Evolutionary conservation across 2,329 filamentous ascomycete genomes (phyloP).

Genomic region (Trichophyton rubrum): DNA sequence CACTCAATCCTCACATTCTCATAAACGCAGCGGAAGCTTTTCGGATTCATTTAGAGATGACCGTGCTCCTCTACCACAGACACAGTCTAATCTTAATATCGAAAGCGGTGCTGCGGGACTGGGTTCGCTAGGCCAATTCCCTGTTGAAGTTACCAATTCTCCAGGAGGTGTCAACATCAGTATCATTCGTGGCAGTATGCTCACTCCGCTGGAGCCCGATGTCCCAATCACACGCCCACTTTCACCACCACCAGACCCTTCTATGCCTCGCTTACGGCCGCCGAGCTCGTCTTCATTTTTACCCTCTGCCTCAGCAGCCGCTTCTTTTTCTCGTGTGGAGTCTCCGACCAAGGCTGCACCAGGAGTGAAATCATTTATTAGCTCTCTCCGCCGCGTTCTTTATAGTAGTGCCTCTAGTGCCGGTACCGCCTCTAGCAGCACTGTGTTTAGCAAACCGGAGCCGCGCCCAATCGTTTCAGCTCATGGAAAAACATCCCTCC

Average conservation of each 20-base stretch:
- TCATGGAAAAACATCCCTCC: conserved; percentile 28
- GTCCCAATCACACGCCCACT: conserved; percentile 53
- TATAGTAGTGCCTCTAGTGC: conserved; percentile 43
- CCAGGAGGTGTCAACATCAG: conserved; percentile 30
- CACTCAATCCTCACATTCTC: conserved; percentile 23
- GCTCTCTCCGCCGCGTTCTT: conserved; percentile 70
- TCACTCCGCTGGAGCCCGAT: conserved; percentile 70
- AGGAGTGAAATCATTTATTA: conserved; percentile 74
- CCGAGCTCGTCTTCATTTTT: not conserved
- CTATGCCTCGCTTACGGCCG: conserved; percentile 16
- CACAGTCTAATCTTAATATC: conserved; percentile 34
- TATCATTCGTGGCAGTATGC: conserved; percentile 72
- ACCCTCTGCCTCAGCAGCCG: not conserved
- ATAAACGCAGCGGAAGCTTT: conserved; percentile 79
- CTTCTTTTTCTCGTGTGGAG: conserved; percentile 8
- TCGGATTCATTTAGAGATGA: conserved; percentile 70
- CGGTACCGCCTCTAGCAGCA: conserved; percentile 12
- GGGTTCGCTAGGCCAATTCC: conserved; percentile 41
- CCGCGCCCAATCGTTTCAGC: conserved; percentile 12
- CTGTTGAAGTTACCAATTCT: conserved; percentile 52
- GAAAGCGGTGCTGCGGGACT: conserved; percentile 16
- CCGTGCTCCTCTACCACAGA: conserved; percentile 40
- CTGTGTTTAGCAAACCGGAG: not conserved
- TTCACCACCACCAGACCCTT: conserved; percentile 30
- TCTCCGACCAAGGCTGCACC: conserved; percentile 30